Base-by-base conservation (phyloP, 495 filamentous ascomycete genomes). In the Cudoniella acicularis region DNA sequence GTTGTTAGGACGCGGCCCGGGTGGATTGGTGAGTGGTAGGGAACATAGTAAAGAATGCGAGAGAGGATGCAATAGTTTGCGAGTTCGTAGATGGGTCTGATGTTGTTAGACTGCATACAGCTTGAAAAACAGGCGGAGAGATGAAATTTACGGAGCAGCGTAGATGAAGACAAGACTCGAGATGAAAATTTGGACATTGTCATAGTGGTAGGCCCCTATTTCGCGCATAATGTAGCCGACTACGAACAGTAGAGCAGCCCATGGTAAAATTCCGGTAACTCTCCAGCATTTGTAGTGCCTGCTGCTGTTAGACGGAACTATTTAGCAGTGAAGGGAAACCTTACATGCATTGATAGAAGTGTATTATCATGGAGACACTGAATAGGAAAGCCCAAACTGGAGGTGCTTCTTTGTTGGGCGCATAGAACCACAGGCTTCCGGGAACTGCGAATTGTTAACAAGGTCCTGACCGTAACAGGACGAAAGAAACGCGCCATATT, bases 31-130 rank as follows among this genome's bases (percentile, higher is more conserved):
- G 88, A 84, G 60, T 86, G 80, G 60, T 91, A 87, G 0, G 90
- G 90, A 26, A 89, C 83, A 72, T 90, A 91, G 72, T 87, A 90
- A 2, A 94, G 77, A 49, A 88, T 82, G 6, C 89, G 85, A 22
- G 87, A 89, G 20, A 93, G 82, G 53, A 86, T 81, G 62, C 89
- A 79, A 70, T 91, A 94, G 68, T 94, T 89, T 24, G 83, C 79
- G 0, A 85, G 81, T 62, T 89, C 86, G 60, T 88, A 88, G 47
- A 92, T 72, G 4, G 89, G 89, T 4, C 86, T 88, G 50, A 3
- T 53, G 1, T 8, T 18, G 23, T 67, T 45, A 59, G 56, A n/a
- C 20, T 25, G 45, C n/a, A 63, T n/a, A n/a, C n/a, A n/a, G n/a
- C n/a, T n/a, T n/a, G 2, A n/a, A 54, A 2, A 16, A 10, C 22